Base-by-base conservation (phyloP, 1,139 yeast genomes). In the Groenewaldozyma auringiensis region DNA sequence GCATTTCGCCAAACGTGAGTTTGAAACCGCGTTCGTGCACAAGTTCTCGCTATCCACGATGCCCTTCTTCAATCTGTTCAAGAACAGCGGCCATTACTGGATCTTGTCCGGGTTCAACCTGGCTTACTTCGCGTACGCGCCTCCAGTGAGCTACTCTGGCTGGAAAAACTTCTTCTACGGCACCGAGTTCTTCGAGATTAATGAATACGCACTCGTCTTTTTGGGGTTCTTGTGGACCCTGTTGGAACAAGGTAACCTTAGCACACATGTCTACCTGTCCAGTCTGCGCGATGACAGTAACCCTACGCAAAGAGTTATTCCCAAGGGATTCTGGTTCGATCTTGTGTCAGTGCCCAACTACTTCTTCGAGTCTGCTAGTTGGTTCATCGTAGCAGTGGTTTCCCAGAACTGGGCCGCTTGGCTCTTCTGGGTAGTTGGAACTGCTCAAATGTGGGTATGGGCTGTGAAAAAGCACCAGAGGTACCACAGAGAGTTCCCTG, bases 11-110 rank as follows among this genome's bases (percentile, higher is more conserved):
- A 92, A 92, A 70, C 81, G 98, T 61, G 96, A 88, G 63, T 74
- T 75, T 52, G 98, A 92, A 65, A 87, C 96, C 4, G 56, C 83
- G 29, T 81, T 77, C 59, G 81, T 92, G 41, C 98, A 92, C 67
- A 75, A 71, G 52, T 92, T 92, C 62, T 85, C 96, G 27, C 72
- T 81, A 51, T 80, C 87, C 25, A 92, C 98, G 25, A 92, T 92
- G 98, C 98, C 98, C 2, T 61, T 83, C 41, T 76, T 78, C 64
- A 85, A 87, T 66, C 69, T 92, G 51, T 84, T 92, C 73, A 87
- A 89, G 68, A 92, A 92, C 70, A 82, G 89, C 34, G 72, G 76
- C 53, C 96, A 92, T 64, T 92, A 92, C 68, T 89, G 97, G 96
- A 63, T 86, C 27, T 70, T 92, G 52, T 83, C 92, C 40, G 97